Evolutionary conservation across 202 grass and related monocot genomes (phyloP).

Genomic region (Setaria viridis): DNA sequence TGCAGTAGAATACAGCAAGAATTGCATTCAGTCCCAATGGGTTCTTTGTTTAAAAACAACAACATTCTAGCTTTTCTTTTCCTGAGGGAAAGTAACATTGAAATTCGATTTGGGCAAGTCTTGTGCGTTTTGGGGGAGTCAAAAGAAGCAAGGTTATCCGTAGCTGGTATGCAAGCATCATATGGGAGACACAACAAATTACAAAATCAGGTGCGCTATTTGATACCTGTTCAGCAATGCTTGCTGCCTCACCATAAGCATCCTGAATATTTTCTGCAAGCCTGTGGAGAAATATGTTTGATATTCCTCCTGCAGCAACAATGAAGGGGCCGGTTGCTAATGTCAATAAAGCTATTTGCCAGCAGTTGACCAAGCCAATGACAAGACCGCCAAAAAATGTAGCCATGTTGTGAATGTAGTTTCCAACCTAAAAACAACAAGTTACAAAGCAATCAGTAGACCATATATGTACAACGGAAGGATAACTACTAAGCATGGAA

Average conservation of each 20-base stretch:
- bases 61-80: background rate
- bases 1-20: background rate
- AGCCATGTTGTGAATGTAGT: slow-evolving; percentile 99
- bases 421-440: slow-evolving; percentile 77
- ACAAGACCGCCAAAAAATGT: slow-evolving; percentile 95
- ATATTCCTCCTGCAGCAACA: slow-evolving; percentile 98
- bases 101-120: background rate
- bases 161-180: background rate
- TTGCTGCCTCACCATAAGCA: slow-evolving; percentile 97
- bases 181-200: background rate
- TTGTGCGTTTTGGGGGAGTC: background rate
- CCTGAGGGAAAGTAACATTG: background rate
- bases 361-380: slow-evolving; percentile 94
- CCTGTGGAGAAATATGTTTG: slow-evolving; percentile 98
- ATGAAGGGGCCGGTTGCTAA: slow-evolving; percentile 95
- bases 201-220: background rate
- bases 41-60: background rate
- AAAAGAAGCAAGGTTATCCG: slow-evolving; percentile 4
- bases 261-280: slow-evolving; percentile 99
- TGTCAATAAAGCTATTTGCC: slow-evolving; percentile 94
- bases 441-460: background rate
- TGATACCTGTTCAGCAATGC: slow-evolving; percentile 95
- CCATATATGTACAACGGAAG: slow-evolving; percentile 1
- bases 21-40: background rate
- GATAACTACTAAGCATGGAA: slow-evolving; percentile 9